These are phyloP conservation scores for Trametes polyzona DNA, from an alignment of 1,284 basidiomycete species.

Conservation along the genomic window DNA sequence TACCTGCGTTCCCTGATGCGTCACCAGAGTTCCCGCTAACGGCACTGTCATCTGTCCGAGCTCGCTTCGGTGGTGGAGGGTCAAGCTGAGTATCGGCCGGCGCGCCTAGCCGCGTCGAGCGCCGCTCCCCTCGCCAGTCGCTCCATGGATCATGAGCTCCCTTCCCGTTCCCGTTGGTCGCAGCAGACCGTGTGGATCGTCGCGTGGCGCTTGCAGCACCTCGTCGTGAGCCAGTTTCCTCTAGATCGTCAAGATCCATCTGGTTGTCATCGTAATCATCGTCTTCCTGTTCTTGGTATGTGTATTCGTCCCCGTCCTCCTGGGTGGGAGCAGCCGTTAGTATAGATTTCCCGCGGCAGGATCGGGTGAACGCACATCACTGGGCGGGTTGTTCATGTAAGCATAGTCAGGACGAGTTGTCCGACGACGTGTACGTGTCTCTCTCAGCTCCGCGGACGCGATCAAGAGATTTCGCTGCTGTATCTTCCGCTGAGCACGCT, in stretches of 20 bases:
- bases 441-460: slow-evolving; percentile 75
- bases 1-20: slow-evolving; percentile 30
- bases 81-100: slow-evolving; percentile 54
- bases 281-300: slow-evolving; percentile 62
- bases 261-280: slow-evolving; percentile 66
- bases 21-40: slow-evolving; percentile 56
- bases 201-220: slow-evolving; percentile 47
- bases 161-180: slow-evolving; percentile 53
- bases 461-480: slow-evolving; percentile 66
- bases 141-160: slow-evolving; percentile 53
- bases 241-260: slow-evolving; percentile 52
- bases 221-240: slow-evolving; percentile 42
- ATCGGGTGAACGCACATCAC: slow-evolving; percentile 52
- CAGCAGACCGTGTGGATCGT: slow-evolving; percentile 57
- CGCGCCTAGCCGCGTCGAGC: slow-evolving; percentile 68
- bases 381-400: slow-evolving; percentile 65
- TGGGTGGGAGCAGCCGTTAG: slow-evolving; percentile 35
- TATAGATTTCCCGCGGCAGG: slow-evolving; percentile 28
- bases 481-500: slow-evolving; percentile 66
- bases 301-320: slow-evolving; percentile 63
- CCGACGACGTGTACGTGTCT: slow-evolving; percentile 73
- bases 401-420: slow-evolving; percentile 77
- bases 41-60: slow-evolving; percentile 73
- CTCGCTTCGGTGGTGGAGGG: slow-evolving; percentile 59
- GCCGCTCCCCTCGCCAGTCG: slow-evolving; percentile 74